These are phyloP conservation scores for Aspergillus neoniger DNA, from an alignment of 2,329 filamentous ascomycete species.

Conservation along the genomic window DNA sequence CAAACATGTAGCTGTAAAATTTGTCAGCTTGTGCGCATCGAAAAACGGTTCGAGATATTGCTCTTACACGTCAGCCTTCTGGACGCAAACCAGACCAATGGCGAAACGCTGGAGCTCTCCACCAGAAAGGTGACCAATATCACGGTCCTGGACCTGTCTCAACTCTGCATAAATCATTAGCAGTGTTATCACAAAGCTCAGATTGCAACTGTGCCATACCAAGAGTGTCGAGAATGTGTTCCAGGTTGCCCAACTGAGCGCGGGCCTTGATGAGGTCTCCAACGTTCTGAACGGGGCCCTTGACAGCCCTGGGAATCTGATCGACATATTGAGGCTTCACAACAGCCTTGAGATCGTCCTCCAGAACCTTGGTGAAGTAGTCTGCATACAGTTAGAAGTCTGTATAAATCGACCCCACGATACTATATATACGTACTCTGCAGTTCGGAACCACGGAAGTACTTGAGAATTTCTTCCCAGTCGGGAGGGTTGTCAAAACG, in stretches of 20 bases:
- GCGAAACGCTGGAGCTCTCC: constrained; percentile 98
- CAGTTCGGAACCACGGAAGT: constrained; percentile 95
- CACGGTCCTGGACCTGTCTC: constrained; percentile 85
- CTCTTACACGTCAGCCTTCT: constrained; percentile 82
- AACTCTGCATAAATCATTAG: constrained; percentile 61
- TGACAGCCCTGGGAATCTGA: constrained; percentile 92
- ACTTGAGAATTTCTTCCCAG: constrained; percentile 98
- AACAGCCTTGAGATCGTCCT: constrained; percentile 95
- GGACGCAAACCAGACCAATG: constrained; percentile 92
- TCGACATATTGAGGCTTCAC: constrained; percentile 99
- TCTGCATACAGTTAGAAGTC: constrained; percentile 55
- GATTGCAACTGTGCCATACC: constrained; percentile 41
- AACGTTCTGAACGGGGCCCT: constrained; percentile 77
- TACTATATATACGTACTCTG: constrained; percentile 67
- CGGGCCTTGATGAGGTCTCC: constrained; percentile 75
- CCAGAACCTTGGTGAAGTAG: constrained; percentile 97
- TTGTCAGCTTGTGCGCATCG: constrained; percentile 17
- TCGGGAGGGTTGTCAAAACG: constrained; percentile 94
- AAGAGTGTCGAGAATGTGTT: constrained; percentile 79
- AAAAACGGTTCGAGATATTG: neutral
- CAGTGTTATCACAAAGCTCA: neutral
- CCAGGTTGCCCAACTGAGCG: constrained; percentile 73
- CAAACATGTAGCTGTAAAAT: constrained; percentile 84
- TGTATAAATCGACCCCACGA: neutral
- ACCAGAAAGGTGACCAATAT: constrained; percentile 87